Evolutionary conservation across 306 rosid genomes (phyloP).

Genomic region (Rubus parviflorus): DNA sequence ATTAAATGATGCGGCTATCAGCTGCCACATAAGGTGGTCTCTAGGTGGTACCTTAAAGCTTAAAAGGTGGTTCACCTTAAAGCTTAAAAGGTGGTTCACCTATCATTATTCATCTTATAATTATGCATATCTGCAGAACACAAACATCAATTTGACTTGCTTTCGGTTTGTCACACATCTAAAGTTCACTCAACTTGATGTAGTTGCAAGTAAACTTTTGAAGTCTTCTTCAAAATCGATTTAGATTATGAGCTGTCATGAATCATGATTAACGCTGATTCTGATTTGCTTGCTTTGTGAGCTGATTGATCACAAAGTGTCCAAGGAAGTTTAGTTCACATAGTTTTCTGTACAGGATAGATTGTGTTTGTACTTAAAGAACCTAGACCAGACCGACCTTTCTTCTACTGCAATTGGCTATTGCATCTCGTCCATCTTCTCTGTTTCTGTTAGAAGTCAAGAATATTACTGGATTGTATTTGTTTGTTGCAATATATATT

Average conservation of each 20-base stretch:
- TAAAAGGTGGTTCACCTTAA: no score
- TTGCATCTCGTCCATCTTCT: not conserved
- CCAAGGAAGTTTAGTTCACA: no score
- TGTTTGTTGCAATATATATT: not conserved
- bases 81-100: no score
- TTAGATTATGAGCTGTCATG: not conserved
- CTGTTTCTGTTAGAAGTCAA: not conserved
- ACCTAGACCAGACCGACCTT: no score
- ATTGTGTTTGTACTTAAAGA: no score
- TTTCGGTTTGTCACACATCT: not conserved
- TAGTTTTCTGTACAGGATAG: no score
- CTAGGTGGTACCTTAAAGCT: no score
- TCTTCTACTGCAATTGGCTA: not conserved
- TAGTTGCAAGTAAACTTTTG: not conserved
- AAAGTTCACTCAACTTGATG: not conserved
- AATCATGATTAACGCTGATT: no score
- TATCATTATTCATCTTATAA: not conserved
- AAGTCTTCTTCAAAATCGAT: not conserved
- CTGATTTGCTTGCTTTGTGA: not conserved
- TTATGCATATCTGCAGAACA: not conserved
- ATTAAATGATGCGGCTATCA: no score
- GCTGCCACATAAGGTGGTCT: no score
- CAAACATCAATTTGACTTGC: not conserved
- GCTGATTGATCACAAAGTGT: no score
- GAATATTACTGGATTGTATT: not conserved